phyloP scores from a whole-genome alignment of 345 rosid species.

The Turritis glabra region DNA sequence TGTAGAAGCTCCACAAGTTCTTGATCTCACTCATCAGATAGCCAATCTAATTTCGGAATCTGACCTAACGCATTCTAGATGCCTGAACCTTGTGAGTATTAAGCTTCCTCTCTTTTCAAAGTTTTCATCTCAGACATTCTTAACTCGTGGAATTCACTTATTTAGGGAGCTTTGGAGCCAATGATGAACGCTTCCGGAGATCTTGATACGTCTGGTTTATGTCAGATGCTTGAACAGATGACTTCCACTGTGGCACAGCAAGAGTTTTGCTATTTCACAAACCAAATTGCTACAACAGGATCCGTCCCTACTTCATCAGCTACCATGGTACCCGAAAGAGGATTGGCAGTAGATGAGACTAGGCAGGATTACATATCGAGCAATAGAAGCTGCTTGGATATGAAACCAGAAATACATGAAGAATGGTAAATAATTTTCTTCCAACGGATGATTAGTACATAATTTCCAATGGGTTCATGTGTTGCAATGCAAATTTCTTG shows the following conservation, averaged over 20 bases:
- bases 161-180: slow-evolving; percentile 60
- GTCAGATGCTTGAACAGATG: slow-evolving; percentile 58
- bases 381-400: slow-evolving; percentile 36
- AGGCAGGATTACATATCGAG: slow-evolving; percentile 33
- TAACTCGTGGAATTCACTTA: slow-evolving; percentile 21
- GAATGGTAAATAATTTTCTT: slow-evolving; percentile 42
- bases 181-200: slow-evolving; percentile 42
- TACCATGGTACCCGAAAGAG: slow-evolving; percentile 38
- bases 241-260: slow-evolving; percentile 51
- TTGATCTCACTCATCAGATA: slow-evolving; percentile 53
- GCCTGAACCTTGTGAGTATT: slow-evolving; percentile 51
- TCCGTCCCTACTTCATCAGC: slow-evolving; percentile 32
- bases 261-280: slow-evolving; percentile 61
- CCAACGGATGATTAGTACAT: not conserved
- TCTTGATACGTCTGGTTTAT: slow-evolving; percentile 46
- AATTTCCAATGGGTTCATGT: not conserved
- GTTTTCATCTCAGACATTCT: slow-evolving; percentile 4
- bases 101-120: not conserved
- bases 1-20: slow-evolving; percentile 48
- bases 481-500: not conserved
- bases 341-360: slow-evolving; percentile 33
- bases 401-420: slow-evolving; percentile 36
- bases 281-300: slow-evolving; percentile 47
- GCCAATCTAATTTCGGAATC: slow-evolving; percentile 75
- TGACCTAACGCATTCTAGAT: slow-evolving; percentile 54